Conservation (phyloP, 2,329 filamentous ascomycete species). For the Cytospora piceae region DNA sequence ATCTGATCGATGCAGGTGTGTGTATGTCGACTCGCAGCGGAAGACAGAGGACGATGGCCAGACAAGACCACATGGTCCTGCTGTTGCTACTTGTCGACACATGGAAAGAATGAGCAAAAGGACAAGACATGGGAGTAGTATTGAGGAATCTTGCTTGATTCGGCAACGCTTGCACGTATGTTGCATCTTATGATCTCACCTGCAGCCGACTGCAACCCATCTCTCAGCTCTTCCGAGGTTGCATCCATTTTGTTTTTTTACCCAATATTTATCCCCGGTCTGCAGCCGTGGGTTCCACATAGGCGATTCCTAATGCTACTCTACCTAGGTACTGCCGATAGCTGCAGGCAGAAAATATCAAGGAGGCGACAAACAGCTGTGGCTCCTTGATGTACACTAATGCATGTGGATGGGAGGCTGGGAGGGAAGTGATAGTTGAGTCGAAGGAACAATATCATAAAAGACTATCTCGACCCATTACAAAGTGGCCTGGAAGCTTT, state of each 20-base stretch:
- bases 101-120: neutral
- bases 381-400: too few species aligned
- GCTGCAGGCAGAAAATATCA: neutral
- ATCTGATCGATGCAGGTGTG: too few species aligned
- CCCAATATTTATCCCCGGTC: neutral
- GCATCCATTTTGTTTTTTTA: neutral
- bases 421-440: neutral
- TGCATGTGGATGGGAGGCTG: too few species aligned
- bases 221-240: neutral
- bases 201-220: neutral
- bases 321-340: neutral
- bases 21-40: neutral
- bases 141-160: neutral
- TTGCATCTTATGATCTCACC: neutral
- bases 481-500: too few species aligned
- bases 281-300: neutral
- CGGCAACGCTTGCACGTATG: neutral
- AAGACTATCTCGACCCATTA: too few species aligned
- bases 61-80: neutral
- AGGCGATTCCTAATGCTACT: neutral
- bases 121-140: neutral
- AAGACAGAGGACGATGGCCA: neutral
- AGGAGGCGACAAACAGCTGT: neutral
- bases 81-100: neutral
- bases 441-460: too few species aligned